Base-by-base conservation (phyloP, 2,329 filamentous ascomycete genomes). In the Aspergillus vadensis region DNA sequence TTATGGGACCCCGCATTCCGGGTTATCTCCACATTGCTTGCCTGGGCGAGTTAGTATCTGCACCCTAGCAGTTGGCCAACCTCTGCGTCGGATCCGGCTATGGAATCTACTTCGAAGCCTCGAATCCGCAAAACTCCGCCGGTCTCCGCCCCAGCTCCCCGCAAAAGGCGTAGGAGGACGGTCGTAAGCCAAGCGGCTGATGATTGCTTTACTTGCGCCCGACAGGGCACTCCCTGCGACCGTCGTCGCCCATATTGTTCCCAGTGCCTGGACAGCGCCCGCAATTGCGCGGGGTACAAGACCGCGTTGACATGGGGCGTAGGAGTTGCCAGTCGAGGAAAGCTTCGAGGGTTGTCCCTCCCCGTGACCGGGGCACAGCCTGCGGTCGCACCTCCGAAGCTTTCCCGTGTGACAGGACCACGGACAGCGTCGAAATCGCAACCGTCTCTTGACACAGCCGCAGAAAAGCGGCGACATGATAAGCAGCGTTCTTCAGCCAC, bases 281-380 rank as follows among this genome's bases (percentile, higher is more conserved):
- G 92, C 75, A 92, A 96, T 73, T 98, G 94, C 80, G 92, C 91
- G 27, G 94, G 94, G 61, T 98, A 98, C 83, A 96, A 96, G 80
- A 98, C 94, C 15, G 93, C 94, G 69, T 83, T 98, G 77, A 98
- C 94, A 50, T 98, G 94, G 94, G 92, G 92, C 44, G 91, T 97
- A 51, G 94, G 94, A 55, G 94, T 98, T 61, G 94, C 94, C 59
- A 97, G 93, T 78, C 88, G 94, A 71, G 94, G 94, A 73, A 98
- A 98, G 82, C 87, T 98, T 65, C 87, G 94, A 63, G 94, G 94
- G 41, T 83, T 97, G 67, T 93, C 93, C 59, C 81, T 96, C 60
- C 87, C 87, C 9, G 79, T 89, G 55, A 81, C 82, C 41, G 82
- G 81, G 56, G 77, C 77, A 15, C 72, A 77, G 50, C 69, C 73